Conservation (phyloP, 2,329 filamentous ascomycete genomes). For the Penicillium glabrum region DNA sequence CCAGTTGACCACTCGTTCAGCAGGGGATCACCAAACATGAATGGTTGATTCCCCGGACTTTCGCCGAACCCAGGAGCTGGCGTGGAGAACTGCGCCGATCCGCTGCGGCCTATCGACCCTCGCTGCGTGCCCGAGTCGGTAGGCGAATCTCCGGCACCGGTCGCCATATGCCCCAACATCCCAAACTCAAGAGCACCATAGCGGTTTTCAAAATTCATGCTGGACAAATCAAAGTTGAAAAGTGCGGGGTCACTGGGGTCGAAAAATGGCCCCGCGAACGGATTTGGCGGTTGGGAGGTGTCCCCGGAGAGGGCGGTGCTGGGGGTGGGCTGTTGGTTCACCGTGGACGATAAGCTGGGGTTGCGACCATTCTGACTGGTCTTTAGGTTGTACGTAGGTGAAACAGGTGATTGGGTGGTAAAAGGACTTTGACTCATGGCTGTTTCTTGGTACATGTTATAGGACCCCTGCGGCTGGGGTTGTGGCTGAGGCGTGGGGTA, state of each 20-base stretch:
- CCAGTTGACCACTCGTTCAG: slow-evolving; percentile 47
- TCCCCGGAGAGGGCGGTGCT: slow-evolving; percentile 51
- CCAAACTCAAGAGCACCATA: slow-evolving; percentile 95
- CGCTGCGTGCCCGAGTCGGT: slow-evolving; percentile 58
- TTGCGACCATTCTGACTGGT: slow-evolving; percentile 39
- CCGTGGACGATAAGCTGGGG: slow-evolving; percentile 34
- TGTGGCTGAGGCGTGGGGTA: slow-evolving; percentile 37
- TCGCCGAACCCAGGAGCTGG: slow-evolving; percentile 45
- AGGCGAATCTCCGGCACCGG: slow-evolving; percentile 78
- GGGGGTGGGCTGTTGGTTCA: slow-evolving; percentile 46
- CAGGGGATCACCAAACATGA: slow-evolving; percentile 47
- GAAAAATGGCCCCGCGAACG: slow-evolving; percentile 65
- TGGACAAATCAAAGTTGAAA: slow-evolving; percentile 94
- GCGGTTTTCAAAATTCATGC: slow-evolving; percentile 91
- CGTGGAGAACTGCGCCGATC: slow-evolving; percentile 41
- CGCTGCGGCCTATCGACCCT: slow-evolving; percentile 47
- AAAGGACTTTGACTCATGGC: slow-evolving; percentile 55
- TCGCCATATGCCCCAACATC: slow-evolving; percentile 94
- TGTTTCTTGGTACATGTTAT: slow-evolving; percentile 51
- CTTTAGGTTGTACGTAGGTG: slow-evolving; percentile 66
- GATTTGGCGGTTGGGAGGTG: slow-evolving; percentile 37
- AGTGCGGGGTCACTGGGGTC: slow-evolving; percentile 88
- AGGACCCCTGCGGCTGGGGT: slow-evolving; percentile 25
- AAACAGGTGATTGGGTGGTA: slow-evolving; percentile 66
- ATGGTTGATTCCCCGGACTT: slow-evolving; percentile 46